Evolutionary conservation across 2,329 filamentous ascomycete species (phyloP), one percentile per base, ranked within the genome.

Genomic region (Emydomyces testavorans): DNA sequence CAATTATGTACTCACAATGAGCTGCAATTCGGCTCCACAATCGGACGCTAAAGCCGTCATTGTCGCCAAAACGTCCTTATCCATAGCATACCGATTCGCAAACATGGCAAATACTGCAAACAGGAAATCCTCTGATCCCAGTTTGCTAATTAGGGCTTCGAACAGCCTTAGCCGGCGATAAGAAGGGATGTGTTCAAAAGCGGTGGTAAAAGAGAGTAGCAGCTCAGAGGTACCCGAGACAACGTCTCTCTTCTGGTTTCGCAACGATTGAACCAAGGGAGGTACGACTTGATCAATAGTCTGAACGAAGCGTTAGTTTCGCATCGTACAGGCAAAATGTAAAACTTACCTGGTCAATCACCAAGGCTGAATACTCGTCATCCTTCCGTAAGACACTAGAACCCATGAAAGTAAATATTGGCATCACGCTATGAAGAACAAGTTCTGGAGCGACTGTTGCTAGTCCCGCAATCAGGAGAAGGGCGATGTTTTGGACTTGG

Each of bases 381-480:
- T 86, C 87, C 67, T 95, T 90, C 41, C 85, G 82, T 42, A 98
- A 75, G 16, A 95, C 82, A 2, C 86, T 94, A 36, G 83, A 84
- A 35, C 90, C 88, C 82, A 96, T 95, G 62, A 96, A 95, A 0
- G 92, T 96, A 68, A 98, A 98, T 45, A 98, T 90, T 10, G 92
- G 92, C 92, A 98, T 98, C 46, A 98, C 86, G 57, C 88, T 95
- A 67, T 98, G 90, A 49, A 98, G 74, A 2, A 98, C 86, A 40
- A 94, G 71, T 62, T 94, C 89, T 0, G 93, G 92, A 0, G 87
- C 86, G 56, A 89, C 85, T 32, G 83, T 83, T 18, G 92, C 90
- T 34, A 98, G 73, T 49, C 81, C 83, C 20, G 90, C 88, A 50
- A 96, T 85, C 21, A 98, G 73, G 6, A 96, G 77, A 11, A 98